phyloP scores from a whole-genome alignment of 75 land plant genomes.

The Sequoiadendron giganteum region DNA sequence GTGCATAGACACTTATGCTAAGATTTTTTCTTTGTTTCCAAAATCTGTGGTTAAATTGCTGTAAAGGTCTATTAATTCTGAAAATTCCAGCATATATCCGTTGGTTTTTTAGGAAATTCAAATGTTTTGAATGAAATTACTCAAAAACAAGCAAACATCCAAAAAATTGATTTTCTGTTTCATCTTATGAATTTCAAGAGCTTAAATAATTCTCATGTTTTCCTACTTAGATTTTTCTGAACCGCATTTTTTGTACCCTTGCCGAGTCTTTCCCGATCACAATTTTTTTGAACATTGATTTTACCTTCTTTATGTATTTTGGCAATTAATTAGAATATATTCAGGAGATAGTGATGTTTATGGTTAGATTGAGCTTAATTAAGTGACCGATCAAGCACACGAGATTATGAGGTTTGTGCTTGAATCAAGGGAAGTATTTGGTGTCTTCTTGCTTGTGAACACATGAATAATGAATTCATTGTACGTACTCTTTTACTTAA shows the following conservation, averaged over 20 bases:
- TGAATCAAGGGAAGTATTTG: background rate
- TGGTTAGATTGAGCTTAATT: background rate
- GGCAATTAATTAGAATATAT: background rate
- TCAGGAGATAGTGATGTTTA: background rate
- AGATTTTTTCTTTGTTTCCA: background rate
- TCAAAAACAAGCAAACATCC: too few species aligned
- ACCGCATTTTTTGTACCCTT: background rate
- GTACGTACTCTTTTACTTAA: background rate
- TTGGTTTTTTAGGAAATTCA: background rate
- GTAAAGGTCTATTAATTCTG: background rate
- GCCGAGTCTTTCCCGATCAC: background rate
- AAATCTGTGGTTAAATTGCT: background rate
- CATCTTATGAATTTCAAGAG: background rate
- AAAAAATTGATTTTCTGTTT: background rate
- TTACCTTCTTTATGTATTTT: background rate
- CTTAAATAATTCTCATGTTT: background rate
- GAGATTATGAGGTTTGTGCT: background rate
- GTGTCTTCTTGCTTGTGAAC: background rate
- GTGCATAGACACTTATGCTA: background rate
- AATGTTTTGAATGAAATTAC: background rate
- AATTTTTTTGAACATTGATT: background rate
- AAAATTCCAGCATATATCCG: background rate
- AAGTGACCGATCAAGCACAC: background rate
- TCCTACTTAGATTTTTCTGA: too few species aligned
- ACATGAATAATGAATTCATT: too few species aligned